Evolutionary conservation across 495 filamentous ascomycete species (phyloP).

Genomic region (Barbatosphaeria neglecta): DNA sequence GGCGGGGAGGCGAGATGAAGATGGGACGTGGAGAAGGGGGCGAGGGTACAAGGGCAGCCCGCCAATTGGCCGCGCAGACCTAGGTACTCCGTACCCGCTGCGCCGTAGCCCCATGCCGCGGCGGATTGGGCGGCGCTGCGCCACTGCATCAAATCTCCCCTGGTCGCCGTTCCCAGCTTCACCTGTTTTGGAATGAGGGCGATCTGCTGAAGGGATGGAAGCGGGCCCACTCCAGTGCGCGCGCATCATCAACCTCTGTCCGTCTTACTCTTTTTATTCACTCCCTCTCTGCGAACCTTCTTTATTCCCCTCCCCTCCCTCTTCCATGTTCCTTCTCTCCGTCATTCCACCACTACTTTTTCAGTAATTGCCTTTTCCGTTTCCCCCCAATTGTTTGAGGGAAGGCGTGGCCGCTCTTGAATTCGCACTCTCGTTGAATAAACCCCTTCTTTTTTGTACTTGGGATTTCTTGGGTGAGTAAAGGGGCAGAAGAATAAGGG

Average conservation of each 20-base stretch:
- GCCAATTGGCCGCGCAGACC: neutral
- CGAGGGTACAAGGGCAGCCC: neutral
- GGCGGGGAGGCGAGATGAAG: neutral
- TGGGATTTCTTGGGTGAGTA: too few relatives aligned
- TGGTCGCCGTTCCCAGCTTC: neutral
- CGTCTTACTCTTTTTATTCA: neutral
- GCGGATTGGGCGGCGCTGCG: neutral
- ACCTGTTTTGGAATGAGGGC: neutral
- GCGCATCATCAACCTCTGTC: neutral
- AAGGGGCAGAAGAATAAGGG: too few relatives aligned
- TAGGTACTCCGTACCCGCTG: neutral
- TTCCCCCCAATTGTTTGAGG: neutral
- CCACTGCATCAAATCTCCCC: constrained; percentile 1
- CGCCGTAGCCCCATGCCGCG: neutral
- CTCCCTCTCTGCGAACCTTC: constrained; percentile 1
- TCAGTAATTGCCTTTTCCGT: constrained; percentile 8
- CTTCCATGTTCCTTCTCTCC: constrained; percentile 1
- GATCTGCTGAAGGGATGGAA: neutral
- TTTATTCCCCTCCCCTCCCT: neutral
- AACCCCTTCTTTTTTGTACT: neutral
- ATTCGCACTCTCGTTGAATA: constrained; percentile 28
- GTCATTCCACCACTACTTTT: constrained; percentile 7
- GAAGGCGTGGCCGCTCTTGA: constrained; percentile 9
- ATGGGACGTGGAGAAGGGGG: neutral
- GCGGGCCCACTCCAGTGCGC: neutral